Evolutionary conservation across 345 rosid genomes (phyloP).

Genomic region (Citrus cavaleriei): DNA sequence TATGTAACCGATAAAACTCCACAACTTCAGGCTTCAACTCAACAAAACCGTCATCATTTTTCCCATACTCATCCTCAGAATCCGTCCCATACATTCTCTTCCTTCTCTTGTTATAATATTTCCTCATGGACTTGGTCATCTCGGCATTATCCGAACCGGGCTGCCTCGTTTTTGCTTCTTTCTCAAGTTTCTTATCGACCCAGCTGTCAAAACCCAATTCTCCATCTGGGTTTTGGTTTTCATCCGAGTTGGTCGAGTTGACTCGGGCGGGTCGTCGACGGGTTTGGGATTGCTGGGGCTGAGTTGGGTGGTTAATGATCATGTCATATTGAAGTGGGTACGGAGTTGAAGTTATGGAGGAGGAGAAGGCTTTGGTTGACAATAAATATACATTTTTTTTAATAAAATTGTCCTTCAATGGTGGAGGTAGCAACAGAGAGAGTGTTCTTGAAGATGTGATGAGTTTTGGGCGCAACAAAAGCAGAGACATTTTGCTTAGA

Average conservation of each 20-base stretch:
- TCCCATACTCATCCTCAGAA: slow-evolving; percentile 68
- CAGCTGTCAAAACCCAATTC: slow-evolving; percentile 64
- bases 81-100: slow-evolving; percentile 88
- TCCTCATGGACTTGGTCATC: slow-evolving; percentile 85
- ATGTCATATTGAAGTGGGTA: slow-evolving; percentile 87
- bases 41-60: slow-evolving; percentile 61
- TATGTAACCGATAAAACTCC: slow-evolving; percentile 69
- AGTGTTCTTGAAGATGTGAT: slow-evolving; percentile 17
- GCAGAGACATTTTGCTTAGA: slow-evolving; percentile 21
- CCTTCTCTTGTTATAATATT: slow-evolving; percentile 75
- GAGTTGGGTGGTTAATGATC: slow-evolving; percentile 70
- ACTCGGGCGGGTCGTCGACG: slow-evolving; percentile 43
- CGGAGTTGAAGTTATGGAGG: slow-evolving; percentile 46
- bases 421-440: slow-evolving; percentile 5
- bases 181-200: slow-evolving; percentile 68
- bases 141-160: slow-evolving; percentile 31
- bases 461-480: slow-evolving; percentile 32
- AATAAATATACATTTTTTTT: slow-evolving; percentile 19
- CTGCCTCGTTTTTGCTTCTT: slow-evolving; percentile 26
- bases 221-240: slow-evolving; percentile 31
- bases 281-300: slow-evolving; percentile 31
- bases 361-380: slow-evolving; percentile 37
- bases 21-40: slow-evolving; percentile 87
- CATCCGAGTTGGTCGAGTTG: slow-evolving; percentile 17
- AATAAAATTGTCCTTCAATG: slow-evolving; percentile 25